These are phyloP conservation scores for Babesia divergens DNA, from an alignment of 169 alveolate species.

Conservation along the genomic window DNA sequence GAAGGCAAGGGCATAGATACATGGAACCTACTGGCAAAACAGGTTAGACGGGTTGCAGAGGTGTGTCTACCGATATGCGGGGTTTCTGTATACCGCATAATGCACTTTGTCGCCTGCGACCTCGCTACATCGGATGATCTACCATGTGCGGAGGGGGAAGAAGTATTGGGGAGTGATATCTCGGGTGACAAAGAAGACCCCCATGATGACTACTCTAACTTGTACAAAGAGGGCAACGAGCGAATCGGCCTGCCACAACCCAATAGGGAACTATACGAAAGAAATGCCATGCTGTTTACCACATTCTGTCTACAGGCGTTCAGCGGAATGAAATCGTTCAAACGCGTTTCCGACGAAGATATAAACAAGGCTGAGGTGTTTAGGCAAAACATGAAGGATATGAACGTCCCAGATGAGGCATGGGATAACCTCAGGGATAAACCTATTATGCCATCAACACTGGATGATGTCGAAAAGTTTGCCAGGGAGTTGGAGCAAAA, in stretches of 20 bases:
- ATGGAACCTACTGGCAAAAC: conserved; percentile 18
- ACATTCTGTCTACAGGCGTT: conserved; percentile 41
- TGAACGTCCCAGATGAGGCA: conserved; percentile 18
- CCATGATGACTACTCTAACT: conserved; percentile 23
- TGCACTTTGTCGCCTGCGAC: conserved; percentile 40
- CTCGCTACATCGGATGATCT: conserved; percentile 31
- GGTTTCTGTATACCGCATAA: conserved; percentile 37
- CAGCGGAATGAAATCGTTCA: conserved; percentile 24
- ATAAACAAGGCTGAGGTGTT: conserved; percentile 1
- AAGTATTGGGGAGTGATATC: conserved; percentile 40
- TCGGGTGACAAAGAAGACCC: conserved; percentile 26
- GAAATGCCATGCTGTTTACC: conserved; percentile 42
- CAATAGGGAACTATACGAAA: not conserved
- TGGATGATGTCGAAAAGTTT: conserved; percentile 31
- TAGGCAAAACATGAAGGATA: not conserved
- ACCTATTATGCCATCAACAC: conserved; percentile 33
- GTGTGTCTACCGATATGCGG: conserved; percentile 44
- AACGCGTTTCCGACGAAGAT: conserved; percentile 11
- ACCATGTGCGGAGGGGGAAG: conserved; percentile 37
- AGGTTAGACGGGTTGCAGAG: conserved; percentile 17
- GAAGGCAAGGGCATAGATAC: conserved; percentile 13
- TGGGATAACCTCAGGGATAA: conserved; percentile 28
- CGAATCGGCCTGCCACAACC: conserved; percentile 27
- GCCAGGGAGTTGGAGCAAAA: conserved; percentile 22
- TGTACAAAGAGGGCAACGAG: conserved; percentile 15